Evolutionary conservation across 306 rosid species (phyloP).

Genomic region (Urtica urens): DNA sequence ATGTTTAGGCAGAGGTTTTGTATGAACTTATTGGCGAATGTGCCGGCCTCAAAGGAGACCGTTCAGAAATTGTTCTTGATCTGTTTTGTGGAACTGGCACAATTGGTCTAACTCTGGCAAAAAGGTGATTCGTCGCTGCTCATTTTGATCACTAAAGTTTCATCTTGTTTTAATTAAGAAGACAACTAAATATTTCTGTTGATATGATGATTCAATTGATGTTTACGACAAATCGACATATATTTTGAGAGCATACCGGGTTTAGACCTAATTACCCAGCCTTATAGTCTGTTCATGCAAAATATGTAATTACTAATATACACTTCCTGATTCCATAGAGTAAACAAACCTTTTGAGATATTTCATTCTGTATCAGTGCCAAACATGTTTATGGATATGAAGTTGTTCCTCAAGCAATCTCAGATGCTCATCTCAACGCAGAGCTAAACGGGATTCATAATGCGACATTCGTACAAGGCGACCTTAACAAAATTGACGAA

Average conservation of each 20-base stretch:
- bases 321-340: no score
- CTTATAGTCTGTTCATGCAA: no score
- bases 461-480: conserved; percentile 88
- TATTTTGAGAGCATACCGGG: no score
- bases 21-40: conserved; percentile 74
- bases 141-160: no score
- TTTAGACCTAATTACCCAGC: no score
- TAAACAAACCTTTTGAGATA: conserved; percentile 8
- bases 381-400: conserved; percentile 87
- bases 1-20: conserved; percentile 75
- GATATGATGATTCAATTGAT: no score
- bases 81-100: conserved; percentile 98
- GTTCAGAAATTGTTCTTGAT: conserved; percentile 88
- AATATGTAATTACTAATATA: no score
- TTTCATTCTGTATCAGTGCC: conserved; percentile 30
- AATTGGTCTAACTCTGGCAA: conserved; percentile 85
- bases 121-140: conserved; percentile 36
- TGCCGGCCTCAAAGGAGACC: conserved; percentile 74
- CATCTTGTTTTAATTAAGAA: no score
- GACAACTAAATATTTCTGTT: no score
- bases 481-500: conserved; percentile 84
- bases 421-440: conserved; percentile 78
- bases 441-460: conserved; percentile 58
- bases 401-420: conserved; percentile 80
- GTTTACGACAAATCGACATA: no score